A percentile compares a stretch with the other conserved stretches of the same genome.
phyloP scores from a whole-genome alignment of 2,329 filamentous ascomycete genomes.

The Sporothrix sp. region DNA sequence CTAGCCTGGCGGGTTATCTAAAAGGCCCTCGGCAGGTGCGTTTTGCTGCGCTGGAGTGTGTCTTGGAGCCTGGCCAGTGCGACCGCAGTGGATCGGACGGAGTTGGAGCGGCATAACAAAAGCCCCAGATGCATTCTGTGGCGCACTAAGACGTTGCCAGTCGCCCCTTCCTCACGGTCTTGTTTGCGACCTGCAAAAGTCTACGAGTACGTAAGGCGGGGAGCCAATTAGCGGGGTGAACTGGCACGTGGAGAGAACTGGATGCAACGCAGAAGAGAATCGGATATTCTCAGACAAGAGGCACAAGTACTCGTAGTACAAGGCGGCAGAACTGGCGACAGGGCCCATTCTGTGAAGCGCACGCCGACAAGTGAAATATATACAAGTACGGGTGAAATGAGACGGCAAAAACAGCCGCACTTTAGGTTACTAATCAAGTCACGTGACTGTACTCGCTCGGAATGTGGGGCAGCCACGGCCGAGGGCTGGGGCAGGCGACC shows the following conservation, averaged over 20 bases:
- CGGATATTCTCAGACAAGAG: too few relatives aligned
- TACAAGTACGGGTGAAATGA: too few relatives aligned
- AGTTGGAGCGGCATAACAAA: constrained; percentile 9
- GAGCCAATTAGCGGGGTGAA: neutral
- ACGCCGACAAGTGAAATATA: too few relatives aligned
- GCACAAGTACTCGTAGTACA: too few relatives aligned
- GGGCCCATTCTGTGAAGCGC: too few relatives aligned
- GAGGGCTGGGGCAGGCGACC: too few relatives aligned
- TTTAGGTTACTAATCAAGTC: too few relatives aligned
- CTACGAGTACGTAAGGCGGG: neutral
- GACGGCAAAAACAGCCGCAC: too few relatives aligned
- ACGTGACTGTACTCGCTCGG: too few relatives aligned
- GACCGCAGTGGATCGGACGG: neutral
- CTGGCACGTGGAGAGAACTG: neutral
- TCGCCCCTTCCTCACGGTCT: neutral
- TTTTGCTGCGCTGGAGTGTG: neutral
- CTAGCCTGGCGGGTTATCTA: constrained; percentile 8
- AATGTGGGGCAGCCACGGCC: too few relatives aligned
- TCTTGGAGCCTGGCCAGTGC: neutral
- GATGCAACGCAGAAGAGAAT: neutral
- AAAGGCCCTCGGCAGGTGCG: constrained; percentile 12
- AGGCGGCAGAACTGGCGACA: too few relatives aligned
- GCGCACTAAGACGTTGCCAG: neutral
- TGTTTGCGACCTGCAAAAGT: neutral
- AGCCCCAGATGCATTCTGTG: neutral